These are phyloP conservation scores for Tetracladium setigerum DNA, from an alignment of 495 filamentous ascomycete genomes.

Conservation along the genomic window DNA sequence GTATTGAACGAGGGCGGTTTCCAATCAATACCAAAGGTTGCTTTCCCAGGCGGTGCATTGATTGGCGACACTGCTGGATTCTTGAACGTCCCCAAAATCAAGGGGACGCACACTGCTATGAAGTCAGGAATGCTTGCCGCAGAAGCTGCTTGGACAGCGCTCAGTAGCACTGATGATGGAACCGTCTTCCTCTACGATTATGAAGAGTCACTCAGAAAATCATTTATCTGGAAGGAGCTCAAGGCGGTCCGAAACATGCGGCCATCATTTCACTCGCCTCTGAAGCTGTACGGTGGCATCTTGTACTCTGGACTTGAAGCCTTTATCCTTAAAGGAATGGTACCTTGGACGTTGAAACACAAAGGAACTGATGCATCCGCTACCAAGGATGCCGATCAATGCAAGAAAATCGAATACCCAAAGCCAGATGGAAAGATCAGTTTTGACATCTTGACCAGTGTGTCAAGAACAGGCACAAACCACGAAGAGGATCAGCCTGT, in stretches of 20 bases:
- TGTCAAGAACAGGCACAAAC: constrained; percentile 92
- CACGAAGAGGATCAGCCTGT: constrained; percentile 98
- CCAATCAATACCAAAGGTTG: constrained; percentile 93
- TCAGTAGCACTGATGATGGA: constrained; percentile 49
- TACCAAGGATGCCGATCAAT: constrained; percentile 74
- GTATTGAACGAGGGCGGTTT: constrained; percentile 94
- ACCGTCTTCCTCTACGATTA: constrained; percentile 92
- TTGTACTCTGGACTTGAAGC: constrained; percentile 92
- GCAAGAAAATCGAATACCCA: constrained; percentile 85
- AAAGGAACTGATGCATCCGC: constrained; percentile 62
- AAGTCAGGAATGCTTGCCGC: constrained; percentile 95
- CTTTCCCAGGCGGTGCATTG: constrained; percentile 91
- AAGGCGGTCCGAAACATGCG: constrained; percentile 96
- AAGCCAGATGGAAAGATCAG: constrained; percentile 92
- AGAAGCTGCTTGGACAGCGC: constrained; percentile 73
- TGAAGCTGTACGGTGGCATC: constrained; percentile 83
- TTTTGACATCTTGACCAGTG: constrained; percentile 93
- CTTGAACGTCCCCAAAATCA: constrained; percentile 97
- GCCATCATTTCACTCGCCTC: constrained; percentile 78
- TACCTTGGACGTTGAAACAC: constrained; percentile 92
- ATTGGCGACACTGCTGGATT: constrained; percentile 97
- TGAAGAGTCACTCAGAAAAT: constrained; percentile 81
- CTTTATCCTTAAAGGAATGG: constrained; percentile 73
- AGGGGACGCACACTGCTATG: constrained; percentile 98
- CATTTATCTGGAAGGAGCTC: constrained; percentile 87